Percentiles rank a stretch among this genome's conserved stretches.
Conservation (phyloP, 306 rosid genomes). For the Vicia faba region DNA sequence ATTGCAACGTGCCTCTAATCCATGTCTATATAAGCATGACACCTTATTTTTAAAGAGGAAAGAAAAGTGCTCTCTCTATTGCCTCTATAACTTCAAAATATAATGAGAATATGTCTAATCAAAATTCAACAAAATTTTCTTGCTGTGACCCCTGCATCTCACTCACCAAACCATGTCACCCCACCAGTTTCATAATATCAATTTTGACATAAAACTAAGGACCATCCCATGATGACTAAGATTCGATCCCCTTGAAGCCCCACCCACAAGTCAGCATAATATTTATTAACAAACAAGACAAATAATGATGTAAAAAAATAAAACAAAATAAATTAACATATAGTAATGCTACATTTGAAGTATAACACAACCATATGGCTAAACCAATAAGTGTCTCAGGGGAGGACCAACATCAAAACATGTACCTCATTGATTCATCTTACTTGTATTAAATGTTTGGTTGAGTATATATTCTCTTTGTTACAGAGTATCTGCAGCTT, state of each 20-base stretch:
- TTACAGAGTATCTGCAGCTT: constrained; percentile 55
- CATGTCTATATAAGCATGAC: too few relatives aligned
- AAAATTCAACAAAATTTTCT: constrained; percentile 37
- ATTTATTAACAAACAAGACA: constrained; percentile 28
- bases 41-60: not conserved
- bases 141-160: constrained; percentile 49
- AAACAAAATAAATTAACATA: constrained; percentile 9
- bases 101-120: constrained; percentile 63
- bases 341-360: constrained; percentile 21
- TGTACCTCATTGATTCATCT: constrained; percentile 42
- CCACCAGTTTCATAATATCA: constrained; percentile 47
- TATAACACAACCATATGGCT: too few relatives aligned
- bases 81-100: constrained; percentile 14
- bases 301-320: constrained; percentile 23
- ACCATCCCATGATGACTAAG: constrained; percentile 49
- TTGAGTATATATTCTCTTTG: constrained; percentile 43
- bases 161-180: constrained; percentile 45
- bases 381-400: constrained; percentile 24
- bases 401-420: constrained; percentile 34
- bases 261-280: constrained; percentile 43
- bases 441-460: constrained; percentile 43
- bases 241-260: constrained; percentile 40
- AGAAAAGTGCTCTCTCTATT: not conserved
- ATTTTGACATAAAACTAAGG: constrained; percentile 45
- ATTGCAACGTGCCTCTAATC: too few relatives aligned